phyloP scores from a whole-genome alignment of 768 basidiomycete species.

The Naganishia vaughanmartiniae region DNA sequence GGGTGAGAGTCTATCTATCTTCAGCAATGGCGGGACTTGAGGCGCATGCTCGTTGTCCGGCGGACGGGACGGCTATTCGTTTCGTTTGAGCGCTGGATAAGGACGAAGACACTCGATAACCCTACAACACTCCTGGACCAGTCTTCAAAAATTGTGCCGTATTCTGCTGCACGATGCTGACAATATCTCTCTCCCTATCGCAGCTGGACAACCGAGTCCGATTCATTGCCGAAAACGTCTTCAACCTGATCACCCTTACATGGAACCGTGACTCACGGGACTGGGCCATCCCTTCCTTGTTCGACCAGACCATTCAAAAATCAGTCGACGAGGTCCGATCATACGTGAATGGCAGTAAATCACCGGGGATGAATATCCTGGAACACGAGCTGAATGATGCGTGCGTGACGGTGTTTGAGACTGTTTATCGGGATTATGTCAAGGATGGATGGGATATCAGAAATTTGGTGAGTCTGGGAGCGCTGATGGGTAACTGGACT shows the following conservation, averaged over 20 bases:
- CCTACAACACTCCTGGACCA: no score
- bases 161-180: no score
- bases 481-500: not conserved
- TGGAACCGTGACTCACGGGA: conserved; percentile 84
- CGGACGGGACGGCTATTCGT: no score
- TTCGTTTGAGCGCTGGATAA: no score
- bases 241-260: conserved; percentile 73
- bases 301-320: conserved; percentile 56
- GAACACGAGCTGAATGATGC: conserved; percentile 73
- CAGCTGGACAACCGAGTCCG: conserved; percentile 69
- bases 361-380: conserved; percentile 73
- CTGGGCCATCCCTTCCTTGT: conserved; percentile 66
- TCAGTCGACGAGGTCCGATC: conserved; percentile 54
- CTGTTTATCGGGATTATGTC: conserved; percentile 39
- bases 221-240: conserved; percentile 80
- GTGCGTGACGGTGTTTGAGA: conserved; percentile 66
- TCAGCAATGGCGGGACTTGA: no score
- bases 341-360: conserved; percentile 63
- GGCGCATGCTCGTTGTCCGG: no score
- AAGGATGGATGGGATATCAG: conserved; percentile 67
- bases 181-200: conserved; percentile 52
- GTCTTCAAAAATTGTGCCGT: not conserved
- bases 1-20: no score
- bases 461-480: conserved; percentile 14
- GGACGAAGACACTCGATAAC: no score